These are phyloP conservation scores for Wickerhamiella qilinensis DNA, from an alignment of 805 yeast genomes.

Conservation along the genomic window DNA sequence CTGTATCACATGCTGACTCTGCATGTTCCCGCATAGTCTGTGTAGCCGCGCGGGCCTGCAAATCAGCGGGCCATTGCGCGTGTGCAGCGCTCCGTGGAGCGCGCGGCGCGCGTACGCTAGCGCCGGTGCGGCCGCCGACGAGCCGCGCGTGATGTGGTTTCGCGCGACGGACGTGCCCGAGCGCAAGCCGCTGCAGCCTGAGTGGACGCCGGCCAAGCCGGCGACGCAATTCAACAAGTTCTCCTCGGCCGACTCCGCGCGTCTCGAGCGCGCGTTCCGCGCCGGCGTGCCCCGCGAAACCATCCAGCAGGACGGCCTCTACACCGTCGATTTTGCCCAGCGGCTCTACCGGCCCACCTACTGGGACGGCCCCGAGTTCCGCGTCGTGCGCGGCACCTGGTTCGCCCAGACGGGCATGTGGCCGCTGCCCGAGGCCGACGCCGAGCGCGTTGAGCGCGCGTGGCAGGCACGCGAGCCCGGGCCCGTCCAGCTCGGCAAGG, in stretches of 20 bases:
- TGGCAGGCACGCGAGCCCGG: not conserved
- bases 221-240: slow-evolving; percentile 54
- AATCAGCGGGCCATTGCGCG: no score
- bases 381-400: slow-evolving; percentile 79
- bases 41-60: no score
- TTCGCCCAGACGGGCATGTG: slow-evolving; percentile 35
- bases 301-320: slow-evolving; percentile 70
- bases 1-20: not conserved
- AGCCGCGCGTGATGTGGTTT: slow-evolving; percentile 37
- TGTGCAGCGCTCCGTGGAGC: no score
- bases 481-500: not conserved
- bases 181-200: slow-evolving; percentile 44
- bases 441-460: slow-evolving; percentile 40
- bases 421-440: slow-evolving; percentile 31
- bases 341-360: slow-evolving; percentile 51
- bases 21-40: not conserved
- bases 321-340: slow-evolving; percentile 45
- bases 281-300: slow-evolving; percentile 23
- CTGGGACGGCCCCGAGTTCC: slow-evolving; percentile 81
- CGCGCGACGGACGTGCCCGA: slow-evolving; percentile 69
- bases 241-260: slow-evolving; percentile 40
- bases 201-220: slow-evolving; percentile 31
- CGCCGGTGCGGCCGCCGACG: not conserved
- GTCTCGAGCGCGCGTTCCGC: slow-evolving; percentile 37
- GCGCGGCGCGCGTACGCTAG: no score